Conservation (phyloP, 2,329 filamentous ascomycete genomes). For the Calonectria fujianensis region DNA sequence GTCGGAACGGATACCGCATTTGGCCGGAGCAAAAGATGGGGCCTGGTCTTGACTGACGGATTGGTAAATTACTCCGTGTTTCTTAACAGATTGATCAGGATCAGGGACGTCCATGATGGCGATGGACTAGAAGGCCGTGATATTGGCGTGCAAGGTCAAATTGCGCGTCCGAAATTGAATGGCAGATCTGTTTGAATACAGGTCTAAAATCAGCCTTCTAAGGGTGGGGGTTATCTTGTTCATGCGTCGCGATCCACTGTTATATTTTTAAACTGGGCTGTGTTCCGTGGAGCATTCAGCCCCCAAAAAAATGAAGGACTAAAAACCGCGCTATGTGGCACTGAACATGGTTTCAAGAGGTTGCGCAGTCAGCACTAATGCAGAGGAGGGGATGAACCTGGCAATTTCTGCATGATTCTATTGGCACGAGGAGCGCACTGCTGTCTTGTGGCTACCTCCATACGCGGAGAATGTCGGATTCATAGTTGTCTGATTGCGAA, state of each 20-base stretch:
- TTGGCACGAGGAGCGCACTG: background rate
- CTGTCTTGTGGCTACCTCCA: background rate
- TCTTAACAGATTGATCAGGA: background rate
- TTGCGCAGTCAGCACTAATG: conserved; percentile 7
- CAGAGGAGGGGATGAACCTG: background rate
- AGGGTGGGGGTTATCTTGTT: background rate
- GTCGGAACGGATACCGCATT: conserved; percentile 1
- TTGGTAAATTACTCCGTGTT: conserved; percentile 1
- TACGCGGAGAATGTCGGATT: background rate
- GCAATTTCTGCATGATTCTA: background rate
- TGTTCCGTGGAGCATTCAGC: background rate
- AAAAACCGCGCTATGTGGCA: background rate
- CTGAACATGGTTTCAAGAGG: background rate
- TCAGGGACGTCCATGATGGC: background rate
- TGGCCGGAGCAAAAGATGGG: background rate
- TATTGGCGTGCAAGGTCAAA: background rate
- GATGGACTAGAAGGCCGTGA: background rate
- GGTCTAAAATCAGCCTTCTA: background rate
- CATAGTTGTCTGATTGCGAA: background rate
- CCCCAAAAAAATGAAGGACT: background rate
- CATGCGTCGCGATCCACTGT: background rate
- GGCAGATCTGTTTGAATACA: background rate
- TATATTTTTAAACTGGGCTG: background rate
- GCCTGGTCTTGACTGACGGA: background rate
- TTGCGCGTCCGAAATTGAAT: background rate